Percentiles rank a stretch among this genome's conserved stretches.
These are phyloP conservation scores for Aschersonia sp. DNA, from an alignment of 2,329 filamentous ascomycete genomes.

Conservation along the genomic window DNA sequence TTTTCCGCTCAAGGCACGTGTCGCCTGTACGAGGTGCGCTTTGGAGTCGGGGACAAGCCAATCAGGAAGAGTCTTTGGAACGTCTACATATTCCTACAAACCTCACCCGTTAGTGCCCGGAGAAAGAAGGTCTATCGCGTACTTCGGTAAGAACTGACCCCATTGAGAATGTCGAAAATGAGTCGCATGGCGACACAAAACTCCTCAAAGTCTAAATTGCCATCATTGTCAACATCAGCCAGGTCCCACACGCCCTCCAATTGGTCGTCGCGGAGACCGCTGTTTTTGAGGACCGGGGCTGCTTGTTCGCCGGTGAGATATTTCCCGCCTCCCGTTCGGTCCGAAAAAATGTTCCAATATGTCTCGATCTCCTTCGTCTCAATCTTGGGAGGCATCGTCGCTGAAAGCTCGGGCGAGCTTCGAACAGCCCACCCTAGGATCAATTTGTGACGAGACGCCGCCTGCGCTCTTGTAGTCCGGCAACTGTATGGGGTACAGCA, in stretches of 20 bases:
- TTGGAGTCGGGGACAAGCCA: conserved; percentile 97
- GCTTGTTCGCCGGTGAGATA: conserved; percentile 47
- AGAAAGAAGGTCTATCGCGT: not conserved
- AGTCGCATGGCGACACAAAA: conserved; percentile 98
- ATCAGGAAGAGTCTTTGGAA: conserved; percentile 76
- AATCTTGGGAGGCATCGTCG: conserved; percentile 43
- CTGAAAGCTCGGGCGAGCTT: too few relatives aligned
- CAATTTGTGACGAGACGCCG: too few relatives aligned
- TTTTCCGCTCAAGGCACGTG: conserved; percentile 61
- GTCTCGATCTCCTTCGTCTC: conserved; percentile 49
- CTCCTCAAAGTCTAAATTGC: conserved; percentile 96
- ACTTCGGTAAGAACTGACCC: conserved; percentile 34
- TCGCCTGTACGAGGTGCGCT: conserved; percentile 77
- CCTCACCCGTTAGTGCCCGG: not conserved
- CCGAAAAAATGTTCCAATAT: conserved; percentile 51
- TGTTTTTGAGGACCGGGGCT: conserved; percentile 49
- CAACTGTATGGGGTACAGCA: too few relatives aligned
- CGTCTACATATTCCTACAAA: conserved; percentile 68
- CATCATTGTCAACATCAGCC: conserved; percentile 93
- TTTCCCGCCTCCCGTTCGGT: conserved; percentile 44
- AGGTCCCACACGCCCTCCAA: conserved; percentile 97
- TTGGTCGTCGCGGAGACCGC: conserved; percentile 52
- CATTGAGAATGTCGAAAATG: conserved; percentile 95
- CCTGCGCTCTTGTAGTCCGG: too few relatives aligned
- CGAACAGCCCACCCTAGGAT: too few relatives aligned